Percentiles rank a stretch among this genome's conserved stretches.
These are phyloP conservation scores for Hortiboletus flavorubellus DNA, from an alignment of 768 basidiomycete species.

Conservation along the genomic window DNA sequence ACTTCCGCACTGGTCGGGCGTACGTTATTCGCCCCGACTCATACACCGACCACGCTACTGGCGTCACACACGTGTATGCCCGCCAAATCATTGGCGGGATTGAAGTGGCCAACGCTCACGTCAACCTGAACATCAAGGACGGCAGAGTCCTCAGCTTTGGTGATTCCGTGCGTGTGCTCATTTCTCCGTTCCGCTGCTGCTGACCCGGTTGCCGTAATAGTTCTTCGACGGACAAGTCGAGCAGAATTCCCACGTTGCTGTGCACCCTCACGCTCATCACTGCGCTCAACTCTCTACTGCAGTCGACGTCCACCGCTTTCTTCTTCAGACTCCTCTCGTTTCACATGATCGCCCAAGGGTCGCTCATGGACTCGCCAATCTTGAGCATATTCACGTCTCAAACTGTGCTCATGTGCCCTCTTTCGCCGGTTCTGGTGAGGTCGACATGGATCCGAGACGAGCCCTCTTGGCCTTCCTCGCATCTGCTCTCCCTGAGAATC, in stretches of 20 bases:
- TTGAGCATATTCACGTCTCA: conserved; percentile 48
- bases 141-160: conserved; percentile 84
- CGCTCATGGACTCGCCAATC: conserved; percentile 17
- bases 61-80: conserved; percentile 87
- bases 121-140: conserved; percentile 90
- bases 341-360: conserved; percentile 11
- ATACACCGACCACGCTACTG: conserved; percentile 82
- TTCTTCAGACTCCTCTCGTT: conserved; percentile 24
- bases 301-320: conserved; percentile 23
- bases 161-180: conserved; percentile 60
- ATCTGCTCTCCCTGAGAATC: conserved; percentile 56
- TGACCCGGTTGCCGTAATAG: conserved; percentile 35
- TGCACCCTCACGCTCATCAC: conserved; percentile 51
- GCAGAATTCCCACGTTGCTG: conserved; percentile 28
- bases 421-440: conserved; percentile 21
- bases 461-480: conserved; percentile 80
- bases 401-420: conserved; percentile 52
- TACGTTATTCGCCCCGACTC: conserved; percentile 76
- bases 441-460: conserved; percentile 39
- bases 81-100: conserved; percentile 82
- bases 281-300: conserved; percentile 45
- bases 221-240: conserved; percentile 66
- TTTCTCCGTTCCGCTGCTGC: not conserved
- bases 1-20: conserved; percentile 33
- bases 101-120: conserved; percentile 86